Conservation (phyloP, 352 stramenopile species). For the Globisporangium yorkense region DNA sequence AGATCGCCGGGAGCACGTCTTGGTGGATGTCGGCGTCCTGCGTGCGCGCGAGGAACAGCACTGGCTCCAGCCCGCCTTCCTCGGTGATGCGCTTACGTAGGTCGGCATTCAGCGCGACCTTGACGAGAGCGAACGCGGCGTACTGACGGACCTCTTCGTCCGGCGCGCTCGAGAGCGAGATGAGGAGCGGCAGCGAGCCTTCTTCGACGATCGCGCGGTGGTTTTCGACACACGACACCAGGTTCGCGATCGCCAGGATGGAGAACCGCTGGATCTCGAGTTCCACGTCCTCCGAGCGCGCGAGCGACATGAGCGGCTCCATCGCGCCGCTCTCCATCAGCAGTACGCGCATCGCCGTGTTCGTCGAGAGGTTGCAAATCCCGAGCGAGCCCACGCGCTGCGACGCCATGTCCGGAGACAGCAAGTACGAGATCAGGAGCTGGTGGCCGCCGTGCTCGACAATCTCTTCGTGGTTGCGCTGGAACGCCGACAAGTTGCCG, state of each 20-base stretch:
- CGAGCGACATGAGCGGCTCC: slow-evolving; percentile 93
- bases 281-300: slow-evolving; percentile 92
- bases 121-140: slow-evolving; percentile 92
- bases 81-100: slow-evolving; percentile 92
- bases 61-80: slow-evolving; percentile 92
- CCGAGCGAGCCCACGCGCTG: slow-evolving; percentile 91
- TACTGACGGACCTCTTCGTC: slow-evolving; percentile 95
- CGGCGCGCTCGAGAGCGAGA: slow-evolving; percentile 92
- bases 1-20: slow-evolving; percentile 89
- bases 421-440: slow-evolving; percentile 93
- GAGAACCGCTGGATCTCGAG: slow-evolving; percentile 94
- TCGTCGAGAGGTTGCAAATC: slow-evolving; percentile 94
- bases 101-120: slow-evolving; percentile 94
- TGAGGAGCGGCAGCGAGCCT: slow-evolving; percentile 91
- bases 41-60: slow-evolving; percentile 94
- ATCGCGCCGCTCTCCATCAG: slow-evolving; percentile 93
- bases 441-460: slow-evolving; percentile 91
- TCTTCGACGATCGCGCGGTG: slow-evolving; percentile 92
- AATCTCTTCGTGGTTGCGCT: slow-evolving; percentile 89
- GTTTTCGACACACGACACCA: slow-evolving; percentile 92
- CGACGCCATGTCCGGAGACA: slow-evolving; percentile 92
- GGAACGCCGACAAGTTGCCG: slow-evolving; percentile 90
- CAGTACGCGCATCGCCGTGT: slow-evolving; percentile 81
- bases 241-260: slow-evolving; percentile 92
- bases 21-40: slow-evolving; percentile 90